Conservation (phyloP, 1,284 basidiomycete species). For the Ceratobasidium sp. region DNA sequence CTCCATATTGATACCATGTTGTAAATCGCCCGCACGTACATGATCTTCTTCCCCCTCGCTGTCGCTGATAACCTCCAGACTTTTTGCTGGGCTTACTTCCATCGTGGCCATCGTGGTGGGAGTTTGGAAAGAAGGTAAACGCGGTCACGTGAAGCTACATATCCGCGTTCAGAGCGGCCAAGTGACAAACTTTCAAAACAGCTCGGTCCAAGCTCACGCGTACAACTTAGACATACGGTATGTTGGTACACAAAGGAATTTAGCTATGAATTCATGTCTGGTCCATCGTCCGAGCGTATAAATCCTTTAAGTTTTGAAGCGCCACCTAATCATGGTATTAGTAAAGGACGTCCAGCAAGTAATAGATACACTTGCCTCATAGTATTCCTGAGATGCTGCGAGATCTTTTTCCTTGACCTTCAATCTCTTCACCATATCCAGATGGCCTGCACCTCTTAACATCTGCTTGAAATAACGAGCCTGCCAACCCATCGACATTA, state of each 20-base stretch:
- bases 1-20: conserved; percentile 32
- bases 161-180: conserved; percentile 18
- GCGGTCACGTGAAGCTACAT: conserved; percentile 43
- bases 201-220: background rate
- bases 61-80: conserved; percentile 33
- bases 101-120: conserved; percentile 25
- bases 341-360: background rate
- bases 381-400: conserved; percentile 68
- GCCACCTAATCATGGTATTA: conserved; percentile 24
- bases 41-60: conserved; percentile 42
- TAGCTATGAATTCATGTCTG: background rate
- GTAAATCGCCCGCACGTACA: background rate
- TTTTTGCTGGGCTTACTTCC: conserved; percentile 41
- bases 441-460: conserved; percentile 81
- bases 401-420: conserved; percentile 77
- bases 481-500: conserved; percentile 58
- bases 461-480: conserved; percentile 91
- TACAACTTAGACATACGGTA: background rate
- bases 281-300: conserved; percentile 31
- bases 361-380: conserved; percentile 67
- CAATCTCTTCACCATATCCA: conserved; percentile 78
- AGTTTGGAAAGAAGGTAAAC: conserved; percentile 19
- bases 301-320: conserved; percentile 35
- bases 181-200: background rate
- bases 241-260: background rate